Percentiles rank a stretch among this genome's conserved stretches.
Evolutionary conservation across 2,329 filamentous ascomycete species (phyloP).

Genomic region (Colletotrichum viniferum): DNA sequence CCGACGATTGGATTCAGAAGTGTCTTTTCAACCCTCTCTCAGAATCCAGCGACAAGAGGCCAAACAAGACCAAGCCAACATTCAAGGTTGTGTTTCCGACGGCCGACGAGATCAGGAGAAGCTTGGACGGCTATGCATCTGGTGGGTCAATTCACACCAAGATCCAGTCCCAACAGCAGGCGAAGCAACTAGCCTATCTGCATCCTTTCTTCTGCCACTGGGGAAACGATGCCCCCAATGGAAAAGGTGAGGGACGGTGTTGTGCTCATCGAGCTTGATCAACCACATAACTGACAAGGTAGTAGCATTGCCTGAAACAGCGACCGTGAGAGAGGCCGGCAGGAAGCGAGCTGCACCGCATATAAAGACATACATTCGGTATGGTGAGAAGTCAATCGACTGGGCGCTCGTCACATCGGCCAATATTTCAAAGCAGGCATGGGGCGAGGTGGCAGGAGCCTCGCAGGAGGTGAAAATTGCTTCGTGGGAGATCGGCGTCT

Average conservation of each 20-base stretch:
- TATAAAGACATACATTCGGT: slow-evolving; percentile 87
- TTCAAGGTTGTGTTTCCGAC: slow-evolving; percentile 84
- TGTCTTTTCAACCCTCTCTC: slow-evolving; percentile 61
- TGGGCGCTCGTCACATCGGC: slow-evolving; percentile 91
- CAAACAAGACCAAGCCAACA: slow-evolving; percentile 39
- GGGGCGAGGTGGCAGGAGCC: slow-evolving; percentile 69
- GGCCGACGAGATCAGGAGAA: slow-evolving; percentile 75
- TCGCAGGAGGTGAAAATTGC: slow-evolving; percentile 71
- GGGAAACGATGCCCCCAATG: slow-evolving; percentile 62
- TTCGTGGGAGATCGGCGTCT: slow-evolving; percentile 83
- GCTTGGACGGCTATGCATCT: slow-evolving; percentile 77
- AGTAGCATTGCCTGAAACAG: slow-evolving; percentile 30
- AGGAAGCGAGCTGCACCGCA: slow-evolving; percentile 79
- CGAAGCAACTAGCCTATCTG: slow-evolving; percentile 76
- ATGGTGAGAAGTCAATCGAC: slow-evolving; percentile 63
- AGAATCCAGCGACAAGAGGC: slow-evolving; percentile 28
- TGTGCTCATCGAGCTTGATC: background rate
- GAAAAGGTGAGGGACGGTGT: slow-evolving; percentile 29
- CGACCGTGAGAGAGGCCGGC: slow-evolving; percentile 52
- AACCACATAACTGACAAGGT: background rate
- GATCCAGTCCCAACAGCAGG: slow-evolving; percentile 70
- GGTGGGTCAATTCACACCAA: slow-evolving; percentile 85
- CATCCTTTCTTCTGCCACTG: slow-evolving; percentile 76
- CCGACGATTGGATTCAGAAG: slow-evolving; percentile 73
- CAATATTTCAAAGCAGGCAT: slow-evolving; percentile 89